These are phyloP conservation scores for Tricholoma hemisulphureum DNA, from an alignment of 768 basidiomycete genomes.

Conservation along the genomic window DNA sequence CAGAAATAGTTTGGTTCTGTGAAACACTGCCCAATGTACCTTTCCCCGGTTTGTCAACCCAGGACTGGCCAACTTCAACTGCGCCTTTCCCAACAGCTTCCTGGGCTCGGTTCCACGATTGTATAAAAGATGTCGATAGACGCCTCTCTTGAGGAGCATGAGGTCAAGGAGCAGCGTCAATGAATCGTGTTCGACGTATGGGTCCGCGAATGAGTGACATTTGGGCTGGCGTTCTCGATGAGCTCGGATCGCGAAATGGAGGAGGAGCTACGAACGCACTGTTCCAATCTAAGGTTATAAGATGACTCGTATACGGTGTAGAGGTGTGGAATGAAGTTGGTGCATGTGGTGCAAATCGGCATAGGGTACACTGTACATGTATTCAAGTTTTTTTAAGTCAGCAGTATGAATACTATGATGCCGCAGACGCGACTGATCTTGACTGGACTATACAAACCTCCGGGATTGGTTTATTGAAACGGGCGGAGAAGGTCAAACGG, in stretches of 20 bases:
- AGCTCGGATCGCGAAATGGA: neutral
- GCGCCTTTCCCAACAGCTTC: slow-evolving; percentile 29
- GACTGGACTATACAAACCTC: no score
- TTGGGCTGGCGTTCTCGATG: slow-evolving; percentile 38
- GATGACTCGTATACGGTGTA: slow-evolving; percentile 82
- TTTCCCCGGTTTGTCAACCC: slow-evolving; percentile 18
- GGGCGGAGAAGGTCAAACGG: no score
- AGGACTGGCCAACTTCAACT: neutral
- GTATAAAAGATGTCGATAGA: slow-evolving; percentile 79
- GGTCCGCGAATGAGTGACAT: slow-evolving; percentile 74
- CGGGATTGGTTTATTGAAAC: no score
- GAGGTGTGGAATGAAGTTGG: slow-evolving; percentile 58
- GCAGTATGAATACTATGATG: no score
- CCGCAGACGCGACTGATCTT: no score
- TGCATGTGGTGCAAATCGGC: slow-evolving; percentile 73
- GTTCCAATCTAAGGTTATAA: slow-evolving; percentile 76
- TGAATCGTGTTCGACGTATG: slow-evolving; percentile 82
- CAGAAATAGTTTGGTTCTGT: neutral
- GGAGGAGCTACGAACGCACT: slow-evolving; percentile 59
- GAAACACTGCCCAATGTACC: slow-evolving; percentile 15
- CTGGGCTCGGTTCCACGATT: slow-evolving; percentile 73
- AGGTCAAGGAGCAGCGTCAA: slow-evolving; percentile 75
- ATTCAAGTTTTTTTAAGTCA: no score
- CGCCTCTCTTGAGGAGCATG: slow-evolving; percentile 77
- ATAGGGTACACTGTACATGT: no score